Conservation (phyloP, 2,329 filamentous ascomycete species). For the Aspergillus udagawae region DNA sequence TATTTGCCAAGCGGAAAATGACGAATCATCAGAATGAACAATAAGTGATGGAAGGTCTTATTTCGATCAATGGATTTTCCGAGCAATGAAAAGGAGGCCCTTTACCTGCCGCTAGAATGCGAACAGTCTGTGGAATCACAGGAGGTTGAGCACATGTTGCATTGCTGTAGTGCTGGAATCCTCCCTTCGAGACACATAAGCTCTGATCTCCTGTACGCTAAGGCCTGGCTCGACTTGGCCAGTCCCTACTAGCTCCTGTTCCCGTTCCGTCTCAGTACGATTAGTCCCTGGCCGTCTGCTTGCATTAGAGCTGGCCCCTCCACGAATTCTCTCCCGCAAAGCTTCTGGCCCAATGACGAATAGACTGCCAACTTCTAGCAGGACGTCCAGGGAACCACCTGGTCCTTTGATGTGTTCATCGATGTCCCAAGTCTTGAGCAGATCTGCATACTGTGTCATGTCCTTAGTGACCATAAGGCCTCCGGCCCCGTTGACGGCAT, state of each 20-base stretch:
- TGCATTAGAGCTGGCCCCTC: conserved; percentile 48
- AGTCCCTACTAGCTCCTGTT: conserved; percentile 43
- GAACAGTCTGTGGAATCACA: conserved; percentile 38
- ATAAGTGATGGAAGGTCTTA: background rate
- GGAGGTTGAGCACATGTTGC: conserved; percentile 70
- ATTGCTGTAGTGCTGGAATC: conserved; percentile 77
- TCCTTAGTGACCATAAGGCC: conserved; percentile 95
- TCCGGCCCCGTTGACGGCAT: conserved; percentile 86
- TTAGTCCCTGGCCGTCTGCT: conserved; percentile 44
- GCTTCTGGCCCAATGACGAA: conserved; percentile 90
- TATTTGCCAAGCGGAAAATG: background rate
- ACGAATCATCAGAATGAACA: background rate
- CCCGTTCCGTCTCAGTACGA: conserved; percentile 24
- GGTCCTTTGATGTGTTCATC: conserved; percentile 54
- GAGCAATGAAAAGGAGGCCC: background rate
- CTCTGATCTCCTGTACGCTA: conserved; percentile 57
- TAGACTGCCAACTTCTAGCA: conserved; percentile 89
- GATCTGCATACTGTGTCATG: conserved; percentile 85
- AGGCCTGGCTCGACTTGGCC: conserved; percentile 49
- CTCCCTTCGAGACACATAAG: conserved; percentile 80
- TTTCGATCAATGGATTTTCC: background rate
- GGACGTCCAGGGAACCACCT: conserved; percentile 67
- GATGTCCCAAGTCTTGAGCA: conserved; percentile 77
- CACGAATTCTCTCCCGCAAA: conserved; percentile 65
- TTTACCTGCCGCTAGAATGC: background rate